Conservation (phyloP, 129 eudicot genomes). For the Kitagawia praeruptora region DNA sequence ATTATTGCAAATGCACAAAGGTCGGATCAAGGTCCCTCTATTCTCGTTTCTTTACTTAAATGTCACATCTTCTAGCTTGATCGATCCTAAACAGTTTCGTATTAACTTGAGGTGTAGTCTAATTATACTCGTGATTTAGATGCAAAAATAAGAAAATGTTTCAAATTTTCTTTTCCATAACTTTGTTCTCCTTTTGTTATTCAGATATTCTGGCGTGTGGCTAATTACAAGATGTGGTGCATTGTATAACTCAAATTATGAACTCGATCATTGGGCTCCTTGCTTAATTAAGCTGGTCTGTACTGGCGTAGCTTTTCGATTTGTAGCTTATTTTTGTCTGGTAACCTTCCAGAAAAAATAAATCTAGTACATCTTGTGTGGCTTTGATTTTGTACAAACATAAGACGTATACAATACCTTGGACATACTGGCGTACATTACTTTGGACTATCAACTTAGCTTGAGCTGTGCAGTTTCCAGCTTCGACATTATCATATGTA, state of each 20-base stretch:
- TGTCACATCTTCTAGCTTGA: too few relatives aligned
- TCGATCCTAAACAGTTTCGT: neutral
- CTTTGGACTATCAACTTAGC: neutral
- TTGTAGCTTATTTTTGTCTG: conserved; percentile 52
- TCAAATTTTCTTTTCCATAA: neutral
- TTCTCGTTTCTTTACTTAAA: neutral
- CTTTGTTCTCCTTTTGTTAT: neutral
- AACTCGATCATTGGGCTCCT: conserved; percentile 47
- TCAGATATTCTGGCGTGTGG: conserved; percentile 90
- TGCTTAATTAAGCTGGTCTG: conserved; percentile 39
- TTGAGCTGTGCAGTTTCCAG: neutral
- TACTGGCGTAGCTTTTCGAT: conserved; percentile 45
- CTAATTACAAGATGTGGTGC: conserved; percentile 81
- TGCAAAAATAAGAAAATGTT: neutral
- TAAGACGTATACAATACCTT: neutral
- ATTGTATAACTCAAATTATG: conserved; percentile 41
- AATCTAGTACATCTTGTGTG: conserved; percentile 3
- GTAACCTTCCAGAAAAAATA: conserved; percentile 73
- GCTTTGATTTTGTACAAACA: conserved; percentile 14
- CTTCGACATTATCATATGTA: neutral
- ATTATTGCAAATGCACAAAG: conserved; percentile 84
- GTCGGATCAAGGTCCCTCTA: conserved; percentile 22
- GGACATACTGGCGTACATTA: neutral
- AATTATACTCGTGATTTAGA: neutral
- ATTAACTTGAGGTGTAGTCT: neutral